phyloP scores from a whole-genome alignment of 345 rosid species.

The Eucalyptus pauciflora region DNA sequence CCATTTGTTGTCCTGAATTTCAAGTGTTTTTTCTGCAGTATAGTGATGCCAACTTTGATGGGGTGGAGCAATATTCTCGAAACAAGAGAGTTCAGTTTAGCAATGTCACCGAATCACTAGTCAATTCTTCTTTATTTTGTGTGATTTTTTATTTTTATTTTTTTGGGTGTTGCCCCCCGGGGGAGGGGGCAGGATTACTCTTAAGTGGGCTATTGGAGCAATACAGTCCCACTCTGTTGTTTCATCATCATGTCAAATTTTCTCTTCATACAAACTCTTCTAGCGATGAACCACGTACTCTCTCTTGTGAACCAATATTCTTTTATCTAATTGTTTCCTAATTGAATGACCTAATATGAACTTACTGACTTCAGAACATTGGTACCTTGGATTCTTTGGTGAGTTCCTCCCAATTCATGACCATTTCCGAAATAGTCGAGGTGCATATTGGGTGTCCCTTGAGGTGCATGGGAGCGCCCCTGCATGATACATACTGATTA shows the following conservation, averaged over 20 bases:
- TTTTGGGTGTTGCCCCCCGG: not conserved
- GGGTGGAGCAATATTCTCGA: conserved; percentile 63
- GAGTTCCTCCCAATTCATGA: not conserved
- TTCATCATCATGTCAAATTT: not conserved
- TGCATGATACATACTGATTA: not conserved
- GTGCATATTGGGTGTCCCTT: not conserved
- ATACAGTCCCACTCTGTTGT: not conserved
- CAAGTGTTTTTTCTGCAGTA: conserved; percentile 28
- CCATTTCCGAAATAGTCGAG: not conserved
- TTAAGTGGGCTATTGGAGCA: not conserved
- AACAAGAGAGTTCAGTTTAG: conserved; percentile 84
- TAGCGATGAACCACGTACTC: not conserved
- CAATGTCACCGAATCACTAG: not conserved
- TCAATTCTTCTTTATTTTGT: not conserved
- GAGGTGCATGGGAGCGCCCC: not conserved
- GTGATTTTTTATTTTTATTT: not conserved
- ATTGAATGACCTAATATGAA: not conserved
- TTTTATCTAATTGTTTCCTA: not conserved
- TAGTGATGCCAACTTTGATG: conserved; percentile 38
- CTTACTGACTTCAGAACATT: not conserved
- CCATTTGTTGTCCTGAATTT: not conserved
- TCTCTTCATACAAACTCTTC: not conserved
- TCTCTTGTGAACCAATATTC: not conserved
- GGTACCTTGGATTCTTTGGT: not conserved
- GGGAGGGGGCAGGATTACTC: not conserved